Base-by-base conservation (phyloP, 208 protist genomes). In the Kentomonas sorsogonicus region DNA sequence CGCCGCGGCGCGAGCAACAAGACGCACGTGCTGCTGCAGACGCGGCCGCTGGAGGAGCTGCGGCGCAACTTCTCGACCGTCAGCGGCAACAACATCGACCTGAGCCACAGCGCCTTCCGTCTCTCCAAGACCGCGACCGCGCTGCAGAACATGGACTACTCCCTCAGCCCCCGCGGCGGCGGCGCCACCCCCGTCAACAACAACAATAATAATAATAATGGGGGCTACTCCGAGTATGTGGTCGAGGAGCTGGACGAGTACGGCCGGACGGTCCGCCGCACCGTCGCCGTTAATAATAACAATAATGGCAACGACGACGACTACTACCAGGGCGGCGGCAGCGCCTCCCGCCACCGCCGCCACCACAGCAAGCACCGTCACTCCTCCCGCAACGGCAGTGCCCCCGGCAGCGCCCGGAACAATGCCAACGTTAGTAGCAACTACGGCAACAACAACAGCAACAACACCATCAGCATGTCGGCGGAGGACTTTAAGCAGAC, bases 41-140 rank as follows among this genome's bases (percentile, higher is more conserved):
- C 70, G 31, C 80, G 85, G 13, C 85, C 85, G 3, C 54, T 85
- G 33, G 46, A 69, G 36, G 80, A 92, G 67, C 57, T 92, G 50
- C 78, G 86, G 63, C 72, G 50, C 63, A 92, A 92, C 66, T 92
- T 86, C 53, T 86, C 76, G 45, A 86, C 77, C 13, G 78, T 77
- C 61, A 81, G 67, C 1, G 73, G 76, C 23, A 68, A 75, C 59
- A 86, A 87, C 65, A 87, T 92, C 61, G 80, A 89, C 57, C 70
- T 92, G 34, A 72, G 72, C 20, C 80, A 92, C 77, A 77, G 80
- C 51, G 64, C 67, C 30, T 92, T 92, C 53, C 72, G 77, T 13
- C 79, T 92, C 45, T 80, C 75, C 50, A 92, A 92, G 76, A 64
- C 80, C 15, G 72, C 80, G 10, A 74, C 78, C 66, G 85, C 85